A percentile compares a stretch with the other conserved stretches of the same genome.
phyloP scores from a whole-genome alignment of 345 rosid genomes.

The Gossypium bickii region DNA sequence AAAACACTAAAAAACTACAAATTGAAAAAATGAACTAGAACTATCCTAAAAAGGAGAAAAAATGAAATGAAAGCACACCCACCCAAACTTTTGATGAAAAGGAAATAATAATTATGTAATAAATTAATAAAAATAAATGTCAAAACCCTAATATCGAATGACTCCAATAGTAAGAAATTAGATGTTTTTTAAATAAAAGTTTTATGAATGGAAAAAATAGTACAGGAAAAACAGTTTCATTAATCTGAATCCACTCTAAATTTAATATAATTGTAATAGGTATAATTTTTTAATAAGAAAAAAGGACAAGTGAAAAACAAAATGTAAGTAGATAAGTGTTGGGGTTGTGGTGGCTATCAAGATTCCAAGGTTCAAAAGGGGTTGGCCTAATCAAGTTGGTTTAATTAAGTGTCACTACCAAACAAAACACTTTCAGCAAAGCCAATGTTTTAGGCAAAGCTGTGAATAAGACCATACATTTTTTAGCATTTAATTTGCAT shows the following conservation, averaged over 20 bases:
- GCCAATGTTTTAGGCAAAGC: conserved; percentile 2
- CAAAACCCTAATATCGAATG: too few relatives aligned
- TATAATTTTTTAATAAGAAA: too few relatives aligned
- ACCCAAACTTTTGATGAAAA: not conserved
- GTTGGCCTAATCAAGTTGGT: not conserved
- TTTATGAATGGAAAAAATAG: too few relatives aligned
- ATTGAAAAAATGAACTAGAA: not conserved
- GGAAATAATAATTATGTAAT: too few relatives aligned
- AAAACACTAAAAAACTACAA: too few relatives aligned
- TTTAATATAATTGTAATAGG: too few relatives aligned
- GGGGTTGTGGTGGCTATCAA: not conserved
- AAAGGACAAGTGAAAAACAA: too few relatives aligned
- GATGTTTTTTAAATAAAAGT: too few relatives aligned
- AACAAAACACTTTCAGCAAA: not conserved
- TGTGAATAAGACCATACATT: not conserved
- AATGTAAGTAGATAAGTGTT: not conserved
- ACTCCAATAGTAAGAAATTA: too few relatives aligned
- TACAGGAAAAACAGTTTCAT: too few relatives aligned
- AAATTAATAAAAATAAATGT: too few relatives aligned
- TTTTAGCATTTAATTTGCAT: not conserved
- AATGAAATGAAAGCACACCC: not conserved
- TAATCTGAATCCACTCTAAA: too few relatives aligned
- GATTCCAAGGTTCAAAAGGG: not conserved
- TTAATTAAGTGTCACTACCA: not conserved
- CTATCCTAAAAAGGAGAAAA: not conserved